Percentiles rank a stretch among this genome's conserved stretches.
These are phyloP conservation scores for Sphaerosporella brunnea DNA, from an alignment of 495 filamentous ascomycete genomes.

Conservation along the genomic window DNA sequence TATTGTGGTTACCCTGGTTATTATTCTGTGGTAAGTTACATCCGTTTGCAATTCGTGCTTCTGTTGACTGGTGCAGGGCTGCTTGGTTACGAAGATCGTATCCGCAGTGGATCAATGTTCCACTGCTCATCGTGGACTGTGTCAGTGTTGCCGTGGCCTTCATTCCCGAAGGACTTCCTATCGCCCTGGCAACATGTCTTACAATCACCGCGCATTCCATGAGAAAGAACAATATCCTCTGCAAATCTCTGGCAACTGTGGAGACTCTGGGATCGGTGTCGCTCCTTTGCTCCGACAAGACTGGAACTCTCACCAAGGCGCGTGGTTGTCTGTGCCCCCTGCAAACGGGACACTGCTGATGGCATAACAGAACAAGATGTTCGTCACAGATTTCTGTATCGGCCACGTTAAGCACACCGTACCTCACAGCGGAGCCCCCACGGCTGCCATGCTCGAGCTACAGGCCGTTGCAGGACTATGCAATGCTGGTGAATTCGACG, in stretches of 20 bases:
- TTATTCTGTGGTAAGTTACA: slow-evolving; percentile 39
- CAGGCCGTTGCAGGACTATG: slow-evolving; percentile 40
- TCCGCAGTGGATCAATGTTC: slow-evolving; percentile 48
- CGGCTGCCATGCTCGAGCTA: slow-evolving; percentile 30
- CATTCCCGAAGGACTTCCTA: slow-evolving; percentile 54
- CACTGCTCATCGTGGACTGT: slow-evolving; percentile 46
- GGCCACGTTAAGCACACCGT: neutral
- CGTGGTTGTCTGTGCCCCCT: slow-evolving; percentile 1
- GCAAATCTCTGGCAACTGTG: slow-evolving; percentile 48
- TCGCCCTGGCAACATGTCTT: slow-evolving; percentile 44
- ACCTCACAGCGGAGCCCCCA: slow-evolving; percentile 28
- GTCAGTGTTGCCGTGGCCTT: slow-evolving; percentile 55
- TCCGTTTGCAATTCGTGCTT: no score
- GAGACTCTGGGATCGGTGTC: slow-evolving; percentile 52
- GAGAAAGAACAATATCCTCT: slow-evolving; percentile 44
- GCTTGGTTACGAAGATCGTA: slow-evolving; percentile 44
- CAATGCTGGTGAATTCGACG: slow-evolving; percentile 53
- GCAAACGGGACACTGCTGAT: neutral
- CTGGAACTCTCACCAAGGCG: slow-evolving; percentile 46
- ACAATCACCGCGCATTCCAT: slow-evolving; percentile 46
- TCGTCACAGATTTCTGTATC: slow-evolving; percentile 35
- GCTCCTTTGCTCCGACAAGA: slow-evolving; percentile 54
- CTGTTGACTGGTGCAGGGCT: slow-evolving; percentile 32
- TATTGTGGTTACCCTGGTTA: slow-evolving; percentile 36
- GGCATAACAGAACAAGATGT: slow-evolving; percentile 38